A percentile compares a stretch with the other conserved stretches of the same genome.
phyloP scores from a whole-genome alignment of 2,329 filamentous ascomycete genomes.

The Aspergillus niger region DNA sequence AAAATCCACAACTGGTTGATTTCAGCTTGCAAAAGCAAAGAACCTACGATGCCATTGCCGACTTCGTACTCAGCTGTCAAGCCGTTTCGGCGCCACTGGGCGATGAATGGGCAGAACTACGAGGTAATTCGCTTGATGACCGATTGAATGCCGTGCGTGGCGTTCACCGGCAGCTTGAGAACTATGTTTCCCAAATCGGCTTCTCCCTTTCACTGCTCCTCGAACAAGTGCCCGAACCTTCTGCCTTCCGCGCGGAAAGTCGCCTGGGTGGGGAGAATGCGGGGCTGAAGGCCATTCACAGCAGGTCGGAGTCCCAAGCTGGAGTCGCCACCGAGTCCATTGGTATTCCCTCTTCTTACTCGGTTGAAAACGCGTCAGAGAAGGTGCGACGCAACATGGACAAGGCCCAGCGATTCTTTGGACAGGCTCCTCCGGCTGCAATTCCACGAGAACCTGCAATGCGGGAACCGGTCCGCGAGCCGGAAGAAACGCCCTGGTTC shows the following conservation, averaged over 20 bases:
- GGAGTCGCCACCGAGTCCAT: conserved; percentile 43
- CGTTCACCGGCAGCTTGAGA: conserved; percentile 78
- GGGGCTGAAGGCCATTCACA: conserved; percentile 26
- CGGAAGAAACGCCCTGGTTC: conserved; percentile 81
- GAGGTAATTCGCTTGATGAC: conserved; percentile 85
- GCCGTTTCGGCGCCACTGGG: conserved; percentile 86
- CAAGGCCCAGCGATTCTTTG: conserved; percentile 52
- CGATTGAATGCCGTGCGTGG: conserved; percentile 77
- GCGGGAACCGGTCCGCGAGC: conserved; percentile 50
- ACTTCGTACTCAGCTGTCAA: conserved; percentile 84
- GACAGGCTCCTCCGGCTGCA: conserved; percentile 46
- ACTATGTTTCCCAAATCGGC: conserved; percentile 81
- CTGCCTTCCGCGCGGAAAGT: conserved; percentile 49
- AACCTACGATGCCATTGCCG: conserved; percentile 88
- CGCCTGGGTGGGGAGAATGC: conserved; percentile 34
- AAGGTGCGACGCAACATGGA: conserved; percentile 49
- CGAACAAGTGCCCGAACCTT: conserved; percentile 68
- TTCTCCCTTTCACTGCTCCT: conserved; percentile 85
- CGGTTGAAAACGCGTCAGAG: conserved; percentile 38
- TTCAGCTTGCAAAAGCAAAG: conserved; percentile 91
- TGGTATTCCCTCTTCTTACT: conserved; percentile 45
- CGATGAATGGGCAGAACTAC: conserved; percentile 94
- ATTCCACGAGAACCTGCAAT: conserved; percentile 39
- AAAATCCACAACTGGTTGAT: conserved; percentile 82
- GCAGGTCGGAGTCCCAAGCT: conserved; percentile 43